These are phyloP conservation scores for Cladosporium sp. DNA, from an alignment of 2,329 filamentous ascomycete genomes.

Conservation along the genomic window DNA sequence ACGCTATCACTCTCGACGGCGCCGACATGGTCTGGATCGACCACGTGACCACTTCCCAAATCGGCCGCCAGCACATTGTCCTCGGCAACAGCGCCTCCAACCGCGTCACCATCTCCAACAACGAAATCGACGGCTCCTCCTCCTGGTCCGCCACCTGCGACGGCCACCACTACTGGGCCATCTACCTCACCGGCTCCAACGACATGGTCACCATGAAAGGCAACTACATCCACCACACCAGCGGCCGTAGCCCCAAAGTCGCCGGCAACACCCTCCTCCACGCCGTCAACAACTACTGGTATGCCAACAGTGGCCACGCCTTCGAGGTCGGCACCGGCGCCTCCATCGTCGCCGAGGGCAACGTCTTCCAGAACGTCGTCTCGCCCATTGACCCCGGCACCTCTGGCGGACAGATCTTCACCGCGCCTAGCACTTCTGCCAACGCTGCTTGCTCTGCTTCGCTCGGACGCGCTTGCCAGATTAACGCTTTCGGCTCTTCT, in stretches of 20 bases:
- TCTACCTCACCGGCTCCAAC: conserved; percentile 54
- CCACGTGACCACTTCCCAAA: conserved; percentile 46
- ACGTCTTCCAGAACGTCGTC: conserved; percentile 57
- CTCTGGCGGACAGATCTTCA: conserved; percentile 43
- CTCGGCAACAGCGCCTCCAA: conserved; percentile 53
- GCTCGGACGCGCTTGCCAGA: conserved; percentile 53
- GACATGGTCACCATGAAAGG: conserved; percentile 58
- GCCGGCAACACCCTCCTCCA: conserved; percentile 57
- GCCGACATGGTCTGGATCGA: conserved; percentile 28
- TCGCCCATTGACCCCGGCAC: conserved; percentile 39
- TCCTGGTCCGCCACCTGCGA: conserved; percentile 58
- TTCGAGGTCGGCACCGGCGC: conserved; percentile 48
- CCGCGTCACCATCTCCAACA: conserved; percentile 61
- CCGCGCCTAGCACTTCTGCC: conserved; percentile 34
- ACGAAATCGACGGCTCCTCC: conserved; percentile 56
- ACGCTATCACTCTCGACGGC: conserved; percentile 33
- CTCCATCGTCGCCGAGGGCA: conserved; percentile 57
- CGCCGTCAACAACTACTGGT: conserved; percentile 61
- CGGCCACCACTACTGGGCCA: conserved; percentile 59
- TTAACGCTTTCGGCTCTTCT: conserved; percentile 41
- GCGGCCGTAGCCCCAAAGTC: conserved; percentile 57
- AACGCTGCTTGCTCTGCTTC: conserved; percentile 28
- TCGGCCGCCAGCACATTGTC: conserved; percentile 61
- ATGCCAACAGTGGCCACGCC: conserved; percentile 54
- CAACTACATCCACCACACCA: conserved; percentile 60